Conservation (phyloP, 176 grass and related monocot genomes). For the Dactylis glomerata region DNA sequence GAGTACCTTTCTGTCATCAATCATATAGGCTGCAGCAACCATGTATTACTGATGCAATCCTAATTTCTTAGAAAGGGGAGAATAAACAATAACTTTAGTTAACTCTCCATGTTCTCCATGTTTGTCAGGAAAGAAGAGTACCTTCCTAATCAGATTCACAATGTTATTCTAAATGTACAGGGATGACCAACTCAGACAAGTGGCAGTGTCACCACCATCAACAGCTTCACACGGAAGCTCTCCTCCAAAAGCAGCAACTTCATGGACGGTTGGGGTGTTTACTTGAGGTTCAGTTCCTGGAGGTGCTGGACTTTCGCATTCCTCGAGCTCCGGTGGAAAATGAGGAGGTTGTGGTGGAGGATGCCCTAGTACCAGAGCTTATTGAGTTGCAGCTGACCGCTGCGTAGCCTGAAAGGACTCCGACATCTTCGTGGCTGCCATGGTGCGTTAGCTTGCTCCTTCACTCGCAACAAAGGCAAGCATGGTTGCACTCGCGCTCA, state of each 20-base stretch:
- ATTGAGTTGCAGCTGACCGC: slow-evolving; percentile 59
- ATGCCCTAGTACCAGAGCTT: slow-evolving; percentile 42
- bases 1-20: background rate
- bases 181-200: slow-evolving; percentile 46
- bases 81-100: background rate
- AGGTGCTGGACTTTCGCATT: slow-evolving; percentile 64
- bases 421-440: slow-evolving; percentile 78
- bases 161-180: slow-evolving; percentile 23
- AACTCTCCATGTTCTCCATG: background rate
- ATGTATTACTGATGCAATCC: background rate
- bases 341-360: slow-evolving; percentile 8
- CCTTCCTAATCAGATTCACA: too few species aligned
- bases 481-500: too few species aligned
- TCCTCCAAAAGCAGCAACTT: slow-evolving; percentile 40
- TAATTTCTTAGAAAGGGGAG: background rate
- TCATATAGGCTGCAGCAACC: background rate
- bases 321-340: slow-evolving; percentile 35
- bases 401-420: slow-evolving; percentile 52
- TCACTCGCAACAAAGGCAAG: too few species aligned
- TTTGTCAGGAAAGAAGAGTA: too few species aligned
- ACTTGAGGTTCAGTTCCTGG: slow-evolving; percentile 52
- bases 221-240: slow-evolving; percentile 54
- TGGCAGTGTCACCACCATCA: slow-evolving; percentile 49
- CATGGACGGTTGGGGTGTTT: slow-evolving; percentile 29
- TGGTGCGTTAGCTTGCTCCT: slow-evolving; percentile 43